A percentile compares a stretch with the other conserved stretches of the same genome.
These are phyloP conservation scores for Zygosaccharomyces rouxii DNA, from an alignment of 805 yeast genomes.

Conservation along the genomic window DNA sequence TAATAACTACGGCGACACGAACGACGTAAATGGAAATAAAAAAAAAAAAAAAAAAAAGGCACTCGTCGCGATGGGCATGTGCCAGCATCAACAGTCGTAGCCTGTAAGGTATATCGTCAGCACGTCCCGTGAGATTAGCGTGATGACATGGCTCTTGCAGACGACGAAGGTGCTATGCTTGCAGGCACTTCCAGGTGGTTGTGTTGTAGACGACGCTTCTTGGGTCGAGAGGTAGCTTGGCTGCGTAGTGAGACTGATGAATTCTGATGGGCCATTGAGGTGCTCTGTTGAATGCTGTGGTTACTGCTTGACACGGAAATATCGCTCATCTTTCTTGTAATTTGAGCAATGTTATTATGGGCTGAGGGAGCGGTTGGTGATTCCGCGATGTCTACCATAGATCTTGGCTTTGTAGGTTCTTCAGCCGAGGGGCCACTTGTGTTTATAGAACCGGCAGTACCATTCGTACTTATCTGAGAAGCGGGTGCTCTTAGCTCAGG, in stretches of 20 bases:
- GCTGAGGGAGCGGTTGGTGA: constrained; percentile 9
- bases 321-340: constrained; percentile 6
- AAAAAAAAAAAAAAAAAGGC: background rate
- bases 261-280: constrained; percentile 1
- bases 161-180: constrained; percentile 14
- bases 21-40: background rate
- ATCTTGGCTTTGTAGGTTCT: constrained; percentile 15
- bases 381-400: constrained; percentile 27
- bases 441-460: constrained; percentile 11
- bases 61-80: background rate
- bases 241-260: constrained; percentile 21
- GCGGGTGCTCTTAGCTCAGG: constrained; percentile 29
- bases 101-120: background rate
- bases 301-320: background rate
- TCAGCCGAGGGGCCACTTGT: constrained; percentile 11
- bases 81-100: background rate
- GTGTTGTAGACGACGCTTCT: constrained; percentile 14
- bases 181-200: constrained; percentile 19
- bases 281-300: constrained; percentile 1
- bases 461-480: constrained; percentile 8
- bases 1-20: background rate
- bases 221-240: constrained; percentile 8
- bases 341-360: constrained; percentile 5
- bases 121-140: background rate
- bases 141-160: constrained; percentile 18